Evolutionary conservation across 495 filamentous ascomycete species (phyloP).

Genomic region (Parachaetomium inaequale): DNA sequence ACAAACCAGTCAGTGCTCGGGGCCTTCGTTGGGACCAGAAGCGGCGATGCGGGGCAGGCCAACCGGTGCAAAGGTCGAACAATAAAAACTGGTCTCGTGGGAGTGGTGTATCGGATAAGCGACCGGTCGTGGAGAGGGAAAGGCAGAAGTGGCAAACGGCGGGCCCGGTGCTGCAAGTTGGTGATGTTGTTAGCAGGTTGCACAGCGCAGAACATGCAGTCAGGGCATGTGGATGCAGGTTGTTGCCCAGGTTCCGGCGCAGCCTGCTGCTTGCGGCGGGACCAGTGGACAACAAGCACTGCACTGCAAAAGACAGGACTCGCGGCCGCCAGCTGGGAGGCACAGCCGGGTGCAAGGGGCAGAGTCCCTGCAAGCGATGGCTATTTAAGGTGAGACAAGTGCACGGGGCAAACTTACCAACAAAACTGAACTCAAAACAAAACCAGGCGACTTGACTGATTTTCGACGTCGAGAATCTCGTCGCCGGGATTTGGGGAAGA

Average conservation of each 20-base stretch:
- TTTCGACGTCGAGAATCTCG: background rate
- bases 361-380: background rate
- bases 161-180: background rate
- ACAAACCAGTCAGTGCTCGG: slow-evolving; percentile 1
- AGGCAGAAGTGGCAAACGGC: background rate
- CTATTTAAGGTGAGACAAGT: background rate
- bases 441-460: background rate
- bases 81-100: background rate
- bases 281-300: background rate
- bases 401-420: background rate
- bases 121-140: background rate
- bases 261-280: slow-evolving; percentile 4
- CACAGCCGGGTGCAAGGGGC: slow-evolving; percentile 2
- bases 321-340: slow-evolving; percentile 1
- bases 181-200: slow-evolving; percentile 1
- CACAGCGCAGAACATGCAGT: background rate
- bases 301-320: too few relatives aligned
- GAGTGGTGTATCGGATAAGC: background rate
- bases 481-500: background rate
- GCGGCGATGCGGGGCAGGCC: slow-evolving; percentile 6
- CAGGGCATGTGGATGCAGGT: too few relatives aligned
- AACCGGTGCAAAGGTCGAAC: background rate
- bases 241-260: background rate
- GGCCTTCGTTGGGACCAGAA: background rate
- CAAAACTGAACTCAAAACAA: background rate